Evolutionary conservation across 2,329 filamentous ascomycete species (phyloP).

Genomic region (Beauveria australis): DNA sequence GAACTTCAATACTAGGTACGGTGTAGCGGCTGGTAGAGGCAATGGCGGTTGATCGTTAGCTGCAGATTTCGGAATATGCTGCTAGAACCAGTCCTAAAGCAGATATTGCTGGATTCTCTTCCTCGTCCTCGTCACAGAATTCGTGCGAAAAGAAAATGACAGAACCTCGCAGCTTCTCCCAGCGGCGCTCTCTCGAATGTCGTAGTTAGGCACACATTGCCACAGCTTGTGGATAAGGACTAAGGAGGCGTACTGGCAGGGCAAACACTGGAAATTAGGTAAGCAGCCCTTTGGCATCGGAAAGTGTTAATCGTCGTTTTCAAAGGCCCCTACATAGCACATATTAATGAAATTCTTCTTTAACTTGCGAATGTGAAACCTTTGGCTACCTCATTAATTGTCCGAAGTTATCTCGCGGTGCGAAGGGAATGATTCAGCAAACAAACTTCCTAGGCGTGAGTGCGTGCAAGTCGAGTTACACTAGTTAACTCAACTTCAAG

Average conservation of each 20-base stretch:
- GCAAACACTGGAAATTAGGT: constrained; percentile 10
- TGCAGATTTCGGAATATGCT: background rate
- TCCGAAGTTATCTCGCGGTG: no score
- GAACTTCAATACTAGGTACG: background rate
- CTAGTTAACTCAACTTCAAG: no score
- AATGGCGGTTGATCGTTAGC: background rate
- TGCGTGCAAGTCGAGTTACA: no score
- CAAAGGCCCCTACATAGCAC: no score
- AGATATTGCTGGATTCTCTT: background rate
- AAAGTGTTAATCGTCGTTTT: background rate
- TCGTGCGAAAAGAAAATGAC: background rate
- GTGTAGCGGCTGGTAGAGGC: background rate
- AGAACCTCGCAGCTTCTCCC: background rate
- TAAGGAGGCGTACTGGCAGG: constrained; percentile 18
- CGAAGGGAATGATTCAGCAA: no score
- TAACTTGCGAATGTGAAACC: no score
- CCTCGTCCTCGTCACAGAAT: background rate
- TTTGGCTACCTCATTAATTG: no score
- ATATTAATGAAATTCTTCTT: no score
- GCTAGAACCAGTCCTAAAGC: background rate
- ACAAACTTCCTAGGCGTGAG: no score
- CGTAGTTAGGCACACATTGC: constrained; percentile 8
- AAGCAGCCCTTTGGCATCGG: background rate
- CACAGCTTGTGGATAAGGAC: constrained; percentile 16
- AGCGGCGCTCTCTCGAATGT: constrained; percentile 18